Percentiles rank a stretch among this genome's conserved stretches.
Conservation (phyloP, 352 stramenopile genomes). For the Phytophthora niederhauseri region DNA sequence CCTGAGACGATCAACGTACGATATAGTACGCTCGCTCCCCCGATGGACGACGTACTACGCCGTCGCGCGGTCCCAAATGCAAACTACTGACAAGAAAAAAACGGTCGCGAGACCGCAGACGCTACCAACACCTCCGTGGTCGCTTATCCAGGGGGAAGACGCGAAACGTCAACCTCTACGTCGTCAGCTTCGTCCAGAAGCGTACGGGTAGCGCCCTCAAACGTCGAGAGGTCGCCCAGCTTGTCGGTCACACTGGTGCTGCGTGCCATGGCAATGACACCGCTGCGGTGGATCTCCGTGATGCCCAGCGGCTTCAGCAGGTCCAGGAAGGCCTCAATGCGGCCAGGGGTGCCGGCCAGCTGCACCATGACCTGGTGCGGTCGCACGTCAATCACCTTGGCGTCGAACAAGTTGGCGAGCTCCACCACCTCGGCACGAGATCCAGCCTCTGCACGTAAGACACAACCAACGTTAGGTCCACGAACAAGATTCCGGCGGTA, state of each 20-base stretch:
- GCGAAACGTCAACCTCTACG: constrained; percentile 69
- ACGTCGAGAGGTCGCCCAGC: constrained; percentile 62
- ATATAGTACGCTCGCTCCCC: background rate
- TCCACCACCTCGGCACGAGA: constrained; percentile 81
- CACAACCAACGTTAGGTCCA: constrained; percentile 14
- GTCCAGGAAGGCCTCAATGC: constrained; percentile 85
- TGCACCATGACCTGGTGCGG: constrained; percentile 87
- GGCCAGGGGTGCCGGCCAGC: constrained; percentile 71
- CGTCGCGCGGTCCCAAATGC: constrained; percentile 1
- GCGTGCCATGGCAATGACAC: constrained; percentile 85
- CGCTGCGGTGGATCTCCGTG: constrained; percentile 84
- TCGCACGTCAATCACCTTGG: constrained; percentile 87
- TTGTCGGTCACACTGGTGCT: constrained; percentile 71
- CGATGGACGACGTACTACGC: constrained; percentile 1
- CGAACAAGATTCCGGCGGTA: constrained; percentile 14
- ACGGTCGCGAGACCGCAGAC: constrained; percentile 2
- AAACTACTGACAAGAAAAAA: constrained; percentile 18
- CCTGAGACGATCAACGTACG: background rate
- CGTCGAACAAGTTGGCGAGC: constrained; percentile 84
- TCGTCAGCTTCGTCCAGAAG: constrained; percentile 71
- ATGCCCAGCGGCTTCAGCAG: constrained; percentile 85
- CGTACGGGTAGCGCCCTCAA: constrained; percentile 77
- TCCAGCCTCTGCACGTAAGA: constrained; percentile 46
- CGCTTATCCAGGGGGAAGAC: constrained; percentile 70
- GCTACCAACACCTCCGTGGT: constrained; percentile 12